Evolutionary conservation across 2,329 filamentous ascomycete genomes (phyloP).

Genomic region (Cryphonectria parasitica): DNA sequence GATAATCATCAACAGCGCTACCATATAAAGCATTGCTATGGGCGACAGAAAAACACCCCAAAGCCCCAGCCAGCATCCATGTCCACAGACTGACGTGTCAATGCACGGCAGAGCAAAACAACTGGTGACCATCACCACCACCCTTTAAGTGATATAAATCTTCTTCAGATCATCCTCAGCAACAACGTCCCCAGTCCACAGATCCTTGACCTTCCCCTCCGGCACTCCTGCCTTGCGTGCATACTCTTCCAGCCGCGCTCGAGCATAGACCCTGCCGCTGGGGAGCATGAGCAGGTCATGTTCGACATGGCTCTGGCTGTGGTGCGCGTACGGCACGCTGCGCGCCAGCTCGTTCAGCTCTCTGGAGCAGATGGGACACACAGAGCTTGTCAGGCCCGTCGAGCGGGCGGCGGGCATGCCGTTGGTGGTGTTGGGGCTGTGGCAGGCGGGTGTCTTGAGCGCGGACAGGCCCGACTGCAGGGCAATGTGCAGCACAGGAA

Average conservation of each 20-base stretch:
- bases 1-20: not conserved
- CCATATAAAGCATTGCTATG: not conserved
- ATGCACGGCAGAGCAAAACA: not conserved
- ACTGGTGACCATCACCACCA: not conserved
- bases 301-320: conserved; percentile 92
- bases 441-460: conserved; percentile 93
- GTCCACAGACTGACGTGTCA: not conserved
- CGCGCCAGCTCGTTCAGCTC: conserved; percentile 91
- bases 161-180: conserved; percentile 70
- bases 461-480: conserved; percentile 90
- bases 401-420: conserved; percentile 39
- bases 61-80: not conserved
- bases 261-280: conserved; percentile 84
- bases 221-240: conserved; percentile 78
- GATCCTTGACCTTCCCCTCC: conserved; percentile 72
- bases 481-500: conserved; percentile 86
- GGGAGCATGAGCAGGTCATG: conserved; percentile 84
- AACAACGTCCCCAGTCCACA: conserved; percentile 73
- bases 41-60: not conserved
- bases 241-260: conserved; percentile 72
- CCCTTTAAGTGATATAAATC: conserved; percentile 79
- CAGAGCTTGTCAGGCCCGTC: conserved; percentile 68
- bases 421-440: conserved; percentile 45
- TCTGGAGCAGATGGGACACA: conserved; percentile 95
- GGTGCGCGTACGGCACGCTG: conserved; percentile 90